Evolutionary conservation across 2,329 filamentous ascomycete species (phyloP), one percentile per base, ranked within the genome.

Genomic region (Claviceps sp.): DNA sequence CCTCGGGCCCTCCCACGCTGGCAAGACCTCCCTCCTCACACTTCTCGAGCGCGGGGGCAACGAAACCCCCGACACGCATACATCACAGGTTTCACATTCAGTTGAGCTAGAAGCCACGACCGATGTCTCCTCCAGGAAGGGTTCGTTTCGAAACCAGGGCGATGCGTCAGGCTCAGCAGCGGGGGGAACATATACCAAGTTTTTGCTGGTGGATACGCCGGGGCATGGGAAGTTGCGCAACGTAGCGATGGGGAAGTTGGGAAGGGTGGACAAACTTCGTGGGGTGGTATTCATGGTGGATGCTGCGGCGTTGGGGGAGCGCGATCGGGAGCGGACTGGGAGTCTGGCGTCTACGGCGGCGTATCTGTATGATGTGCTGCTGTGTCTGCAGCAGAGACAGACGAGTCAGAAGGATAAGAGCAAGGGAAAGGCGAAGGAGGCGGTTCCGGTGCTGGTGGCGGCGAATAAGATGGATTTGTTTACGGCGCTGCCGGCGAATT

Each of bases 381-480:
- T 97, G 3, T 66, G 78, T 3, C 73, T 98, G 53, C 93, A 97
- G 71, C 86, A 83, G 67, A 77, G 83, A 46, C 77, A 81, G 46
- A 77, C 81, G 47, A 77, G 79, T 34, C 59, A 59, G 36, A 64
- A 61, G 47, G 56, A 59, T 51, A 67, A 64, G 57, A 56, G 61
- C 45, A 64, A 60, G 36, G 64, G 61, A 49, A 55, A 59, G 51
- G 67, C 63, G 56, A 56, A 60, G 44, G 67, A 63, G 59, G 55
- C 54, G 2, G 75, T 93, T 8, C 82, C 86, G 0, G 76, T 98
- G 7, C 75, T 98, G 38, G 73, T 98, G 37, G 90, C 89, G 1
- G 90, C 89, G 50, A 98, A 97, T 69, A 98, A 98, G 75, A 78
- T 89, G 64, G 93, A 98, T 66, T 75, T 98, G 1, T 98, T 98